Percentiles rank a stretch among this genome's conserved stretches.
Evolutionary conservation across 176 grass and related monocot species (phyloP).

Genomic region (Echinochloa phyllopogon): DNA sequence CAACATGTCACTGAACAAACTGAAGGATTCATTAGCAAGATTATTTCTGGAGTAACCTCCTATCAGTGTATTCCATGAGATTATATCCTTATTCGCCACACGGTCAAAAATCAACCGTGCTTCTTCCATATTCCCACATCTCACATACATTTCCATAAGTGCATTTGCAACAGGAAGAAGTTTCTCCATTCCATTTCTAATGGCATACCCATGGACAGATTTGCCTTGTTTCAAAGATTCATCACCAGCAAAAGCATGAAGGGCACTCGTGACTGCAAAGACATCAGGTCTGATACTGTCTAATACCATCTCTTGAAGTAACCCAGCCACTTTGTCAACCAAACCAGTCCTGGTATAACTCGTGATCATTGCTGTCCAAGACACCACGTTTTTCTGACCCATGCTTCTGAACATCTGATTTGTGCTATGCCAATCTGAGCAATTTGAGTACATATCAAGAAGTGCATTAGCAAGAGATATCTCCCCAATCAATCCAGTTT

Average conservation of each 20-base stretch:
- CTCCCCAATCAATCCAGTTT: constrained; percentile 59
- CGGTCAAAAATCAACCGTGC: constrained; percentile 62
- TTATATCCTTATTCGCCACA: constrained; percentile 61
- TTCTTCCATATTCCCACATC: constrained; percentile 72
- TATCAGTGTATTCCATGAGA: constrained; percentile 90
- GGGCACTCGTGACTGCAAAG: constrained; percentile 68
- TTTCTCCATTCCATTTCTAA: constrained; percentile 65
- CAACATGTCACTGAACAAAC: constrained; percentile 68
- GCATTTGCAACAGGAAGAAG: constrained; percentile 64
- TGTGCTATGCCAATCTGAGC: constrained; percentile 63
- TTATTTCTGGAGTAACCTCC: constrained; percentile 82
- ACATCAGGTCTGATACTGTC: constrained; percentile 56
- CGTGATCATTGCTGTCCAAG: constrained; percentile 80
- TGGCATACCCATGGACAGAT: constrained; percentile 63
- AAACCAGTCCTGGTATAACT: constrained; percentile 63
- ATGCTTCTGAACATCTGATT: constrained; percentile 74
- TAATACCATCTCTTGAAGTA: constrained; percentile 69
- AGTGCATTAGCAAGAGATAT: constrained; percentile 63
- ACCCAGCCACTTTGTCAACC: constrained; percentile 63
- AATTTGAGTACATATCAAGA: constrained; percentile 91
- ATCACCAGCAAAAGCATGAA: constrained; percentile 74
- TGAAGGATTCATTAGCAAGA: constrained; percentile 69
- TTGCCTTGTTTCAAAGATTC: constrained; percentile 65
- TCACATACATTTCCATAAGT: constrained; percentile 82
- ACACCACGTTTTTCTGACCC: constrained; percentile 65